A percentile compares a stretch with the other conserved stretches of the same genome.
phyloP scores from a whole-genome alignment of 371 early-diverging fungal species.

The Coemansia sp. region DNA sequence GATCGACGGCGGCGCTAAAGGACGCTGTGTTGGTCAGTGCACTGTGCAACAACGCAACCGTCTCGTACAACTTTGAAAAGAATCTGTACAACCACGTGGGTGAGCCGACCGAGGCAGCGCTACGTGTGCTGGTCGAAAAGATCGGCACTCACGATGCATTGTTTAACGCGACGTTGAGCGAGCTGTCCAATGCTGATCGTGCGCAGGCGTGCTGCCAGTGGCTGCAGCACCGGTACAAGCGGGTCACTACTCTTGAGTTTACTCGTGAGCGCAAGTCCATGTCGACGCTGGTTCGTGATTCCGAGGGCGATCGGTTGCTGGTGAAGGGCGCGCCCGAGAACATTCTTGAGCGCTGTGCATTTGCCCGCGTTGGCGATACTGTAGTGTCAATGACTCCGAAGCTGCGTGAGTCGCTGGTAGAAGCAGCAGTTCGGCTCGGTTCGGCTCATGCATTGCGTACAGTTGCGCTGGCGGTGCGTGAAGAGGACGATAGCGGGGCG shows the following conservation, averaged over 20 bases:
- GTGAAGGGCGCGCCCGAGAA: slow-evolving; percentile 96
- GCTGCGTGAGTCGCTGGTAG: slow-evolving; percentile 63
- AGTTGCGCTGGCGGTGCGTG: slow-evolving; percentile 84
- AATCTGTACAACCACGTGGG: slow-evolving; percentile 73
- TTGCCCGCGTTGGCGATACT: slow-evolving; percentile 56
- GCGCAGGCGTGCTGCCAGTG: slow-evolving; percentile 64
- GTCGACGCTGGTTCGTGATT: slow-evolving; percentile 69
- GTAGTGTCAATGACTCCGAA: slow-evolving; percentile 68
- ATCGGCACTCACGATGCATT: slow-evolving; percentile 69
- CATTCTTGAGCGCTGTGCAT: slow-evolving; percentile 83
- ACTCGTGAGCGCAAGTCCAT: slow-evolving; percentile 96
- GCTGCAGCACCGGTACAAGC: slow-evolving; percentile 56
- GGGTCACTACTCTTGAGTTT: slow-evolving; percentile 83
- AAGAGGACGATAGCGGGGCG: slow-evolving; percentile 53
- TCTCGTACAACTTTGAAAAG: slow-evolving; percentile 70
- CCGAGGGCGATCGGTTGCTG: slow-evolving; percentile 53
- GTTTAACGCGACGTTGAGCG: slow-evolving; percentile 61
- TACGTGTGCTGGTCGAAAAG: slow-evolving; percentile 91
- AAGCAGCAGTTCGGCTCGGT: slow-evolving; percentile 76
- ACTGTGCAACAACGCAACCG: slow-evolving; percentile 89
- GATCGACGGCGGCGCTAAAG: slow-evolving; percentile 57
- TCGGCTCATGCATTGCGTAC: slow-evolving; percentile 77
- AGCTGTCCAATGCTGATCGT: slow-evolving; percentile 58
- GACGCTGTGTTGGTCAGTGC: slow-evolving; percentile 80
- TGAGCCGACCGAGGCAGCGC: slow-evolving; percentile 99